Percentiles rank a stretch among this genome's conserved stretches.
These are phyloP conservation scores for Apiospora kogelbergensis DNA, from an alignment of 2,329 filamentous ascomycete genomes.

Conservation along the genomic window DNA sequence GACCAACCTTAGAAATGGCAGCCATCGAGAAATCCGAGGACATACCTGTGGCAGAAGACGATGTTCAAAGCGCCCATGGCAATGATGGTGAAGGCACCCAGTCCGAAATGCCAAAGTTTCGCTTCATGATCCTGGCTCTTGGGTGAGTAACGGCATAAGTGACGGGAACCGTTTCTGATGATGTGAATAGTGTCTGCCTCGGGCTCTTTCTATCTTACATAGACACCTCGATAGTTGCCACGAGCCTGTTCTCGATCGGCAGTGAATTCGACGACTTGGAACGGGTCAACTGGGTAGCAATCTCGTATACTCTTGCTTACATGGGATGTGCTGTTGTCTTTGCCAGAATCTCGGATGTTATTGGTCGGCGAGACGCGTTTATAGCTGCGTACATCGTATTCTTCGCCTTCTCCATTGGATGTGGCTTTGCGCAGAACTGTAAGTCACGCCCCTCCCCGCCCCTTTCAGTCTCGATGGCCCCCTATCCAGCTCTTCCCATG, in stretches of 20 bases:
- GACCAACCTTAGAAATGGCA: background rate
- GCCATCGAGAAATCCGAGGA: background rate
- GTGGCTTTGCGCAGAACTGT: conserved; percentile 43
- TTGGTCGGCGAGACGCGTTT: conserved; percentile 54
- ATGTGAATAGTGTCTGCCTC: conserved; percentile 41
- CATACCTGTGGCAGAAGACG: background rate
- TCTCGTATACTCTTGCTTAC: conserved; percentile 57
- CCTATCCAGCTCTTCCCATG: background rate
- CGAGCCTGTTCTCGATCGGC: conserved; percentile 56
- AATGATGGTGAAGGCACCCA: background rate
- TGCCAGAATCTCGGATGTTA: conserved; percentile 53
- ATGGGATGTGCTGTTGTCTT: conserved; percentile 57
- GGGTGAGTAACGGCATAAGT: background rate
- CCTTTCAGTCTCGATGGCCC: background rate
- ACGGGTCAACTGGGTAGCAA: conserved; percentile 52
- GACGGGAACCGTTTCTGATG: conserved; percentile 8
- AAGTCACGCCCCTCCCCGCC: background rate
- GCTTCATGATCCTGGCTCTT: background rate
- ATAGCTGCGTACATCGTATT: conserved; percentile 52
- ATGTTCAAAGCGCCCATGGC: background rate
- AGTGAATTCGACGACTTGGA: conserved; percentile 47
- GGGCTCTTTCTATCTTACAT: conserved; percentile 59
- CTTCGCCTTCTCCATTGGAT: conserved; percentile 55
- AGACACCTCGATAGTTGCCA: conserved; percentile 62
- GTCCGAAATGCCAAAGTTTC: background rate